Percentiles rank a stretch among this genome's conserved stretches.
Conservation (phyloP, 495 filamentous ascomycete species). For the Penicillium simplicissimum region DNA sequence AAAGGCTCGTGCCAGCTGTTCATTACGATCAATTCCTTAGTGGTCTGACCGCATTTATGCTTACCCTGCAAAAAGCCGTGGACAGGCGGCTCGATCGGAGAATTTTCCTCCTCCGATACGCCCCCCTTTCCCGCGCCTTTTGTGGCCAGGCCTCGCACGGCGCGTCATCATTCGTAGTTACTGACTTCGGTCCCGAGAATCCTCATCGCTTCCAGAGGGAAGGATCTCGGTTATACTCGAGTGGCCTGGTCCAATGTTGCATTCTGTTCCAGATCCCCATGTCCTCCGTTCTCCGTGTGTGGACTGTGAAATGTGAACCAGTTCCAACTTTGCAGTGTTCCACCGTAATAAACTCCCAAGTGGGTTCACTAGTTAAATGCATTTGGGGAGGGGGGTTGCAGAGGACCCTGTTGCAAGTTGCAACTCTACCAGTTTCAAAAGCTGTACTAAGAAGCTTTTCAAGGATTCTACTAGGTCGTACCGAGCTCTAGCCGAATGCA, state of each 20-base stretch:
- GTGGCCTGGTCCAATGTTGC: constrained; percentile 18
- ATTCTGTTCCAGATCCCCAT: constrained; percentile 13
- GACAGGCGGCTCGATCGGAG: constrained; percentile 14
- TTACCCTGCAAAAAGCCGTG: constrained; percentile 10
- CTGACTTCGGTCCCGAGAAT: neutral
- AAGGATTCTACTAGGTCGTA: constrained; percentile 5
- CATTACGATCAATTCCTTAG: constrained; percentile 3
- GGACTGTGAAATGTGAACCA: too few species aligned
- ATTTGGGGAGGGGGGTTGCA: neutral
- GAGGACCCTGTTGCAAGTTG: constrained; percentile 8
- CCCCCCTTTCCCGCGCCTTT: neutral
- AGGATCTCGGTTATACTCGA: constrained; percentile 23
- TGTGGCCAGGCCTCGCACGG: neutral
- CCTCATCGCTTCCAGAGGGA: neutral
- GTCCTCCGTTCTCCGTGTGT: constrained; percentile 3
- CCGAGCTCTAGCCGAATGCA: constrained; percentile 6
- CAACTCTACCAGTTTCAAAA: constrained; percentile 9
- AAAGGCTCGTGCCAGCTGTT: constrained; percentile 11
- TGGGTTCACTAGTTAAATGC: constrained; percentile 13
- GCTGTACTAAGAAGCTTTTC: constrained; percentile 3
- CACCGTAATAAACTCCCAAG: neutral
- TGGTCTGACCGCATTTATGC: constrained; percentile 20
- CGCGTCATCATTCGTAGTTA: neutral
- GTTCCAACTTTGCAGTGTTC: too few species aligned
- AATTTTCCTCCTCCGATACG: constrained; percentile 21